Evolutionary conservation across 2,329 filamentous ascomycete genomes (phyloP).

Genomic region (Sporothrix brasiliensis): DNA sequence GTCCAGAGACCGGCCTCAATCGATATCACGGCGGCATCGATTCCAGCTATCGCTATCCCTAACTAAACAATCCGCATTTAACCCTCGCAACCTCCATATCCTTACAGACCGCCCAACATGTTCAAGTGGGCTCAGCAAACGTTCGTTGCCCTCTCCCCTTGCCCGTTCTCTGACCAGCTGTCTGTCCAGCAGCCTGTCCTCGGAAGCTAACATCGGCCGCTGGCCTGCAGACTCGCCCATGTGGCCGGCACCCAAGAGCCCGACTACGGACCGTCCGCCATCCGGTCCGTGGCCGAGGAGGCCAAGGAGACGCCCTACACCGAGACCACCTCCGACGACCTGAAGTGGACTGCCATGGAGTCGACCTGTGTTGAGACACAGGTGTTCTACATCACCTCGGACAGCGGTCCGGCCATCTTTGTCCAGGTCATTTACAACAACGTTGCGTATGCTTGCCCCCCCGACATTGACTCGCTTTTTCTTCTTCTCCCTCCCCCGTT

Average conservation of each 20-base stretch:
- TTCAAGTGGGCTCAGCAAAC: slow-evolving; percentile 95
- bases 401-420: slow-evolving; percentile 75
- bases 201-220: slow-evolving; percentile 2
- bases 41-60: neutral
- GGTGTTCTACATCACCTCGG: slow-evolving; percentile 85
- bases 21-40: slow-evolving; percentile 12
- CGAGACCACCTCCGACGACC: slow-evolving; percentile 73
- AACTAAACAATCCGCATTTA: neutral
- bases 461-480: neutral
- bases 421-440: slow-evolving; percentile 97
- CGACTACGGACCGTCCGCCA: slow-evolving; percentile 86
- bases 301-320: slow-evolving; percentile 77
- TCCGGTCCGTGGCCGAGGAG: slow-evolving; percentile 83
- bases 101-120: slow-evolving; percentile 55
- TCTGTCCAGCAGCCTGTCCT: neutral
- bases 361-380: slow-evolving; percentile 92
- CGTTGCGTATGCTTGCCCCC: slow-evolving; percentile 69
- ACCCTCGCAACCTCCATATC: neutral
- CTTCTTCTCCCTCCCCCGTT: too few species aligned
- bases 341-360: slow-evolving; percentile 81
- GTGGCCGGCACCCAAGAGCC: slow-evolving; percentile 96
- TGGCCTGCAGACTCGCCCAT: slow-evolving; percentile 60
- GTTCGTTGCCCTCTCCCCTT: slow-evolving; percentile 55
- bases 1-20: neutral
- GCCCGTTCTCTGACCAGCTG: too few species aligned